Evolutionary conservation across 352 stramenopile species (phyloP), one percentile per base, ranked within the genome.

Genomic region (Phytophthora fragariae): DNA sequence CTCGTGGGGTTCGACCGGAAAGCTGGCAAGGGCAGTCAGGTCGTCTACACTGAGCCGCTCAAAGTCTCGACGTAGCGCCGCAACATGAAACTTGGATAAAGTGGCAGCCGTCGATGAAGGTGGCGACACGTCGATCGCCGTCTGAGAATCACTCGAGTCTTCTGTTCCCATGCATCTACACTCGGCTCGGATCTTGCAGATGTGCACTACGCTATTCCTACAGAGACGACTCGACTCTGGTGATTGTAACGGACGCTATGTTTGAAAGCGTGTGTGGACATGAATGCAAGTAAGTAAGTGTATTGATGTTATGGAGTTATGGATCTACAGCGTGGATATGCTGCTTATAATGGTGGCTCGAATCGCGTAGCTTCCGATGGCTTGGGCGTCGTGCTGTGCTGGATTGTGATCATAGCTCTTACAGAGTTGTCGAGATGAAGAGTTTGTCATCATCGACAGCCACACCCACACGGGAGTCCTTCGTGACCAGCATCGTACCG

Each of bases 371-470:
- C 71, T 78, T 78, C 71, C 66, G 55, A 68, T 75, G 65, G 46
- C 47, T 72, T 71, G 33, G 46, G 29, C 14, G 44, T 70, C 50
- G 58, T 55, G 61, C 50, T 37, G 60, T 55, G 61, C 50, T 37
- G 60, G 62, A 4, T 21, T 50, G 44, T 50, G 44, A n/a, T 57
- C 12, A 5, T 17, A 39, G 46, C 33, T 41, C 41, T 80, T 83
- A 89, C 14, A 86, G 70, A 12, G 65, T 62, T n/a, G 80, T 82
- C 29, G 84, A 82, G 60, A 92, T 72, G 62, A 92, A 92, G 55
- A 92, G 81, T 39, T 72, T 81, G 64, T 88, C 64, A 19, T 77
- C 67, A 35, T 89, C 75, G 46, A 84, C 68, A 8, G 88, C 84
- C 9, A 91, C 47, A 31, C 86, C 85, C 24, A 92, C 57, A 56